Evolutionary conservation across 441 rosid species (phyloP).

Genomic region (Croton laevigatus): DNA sequence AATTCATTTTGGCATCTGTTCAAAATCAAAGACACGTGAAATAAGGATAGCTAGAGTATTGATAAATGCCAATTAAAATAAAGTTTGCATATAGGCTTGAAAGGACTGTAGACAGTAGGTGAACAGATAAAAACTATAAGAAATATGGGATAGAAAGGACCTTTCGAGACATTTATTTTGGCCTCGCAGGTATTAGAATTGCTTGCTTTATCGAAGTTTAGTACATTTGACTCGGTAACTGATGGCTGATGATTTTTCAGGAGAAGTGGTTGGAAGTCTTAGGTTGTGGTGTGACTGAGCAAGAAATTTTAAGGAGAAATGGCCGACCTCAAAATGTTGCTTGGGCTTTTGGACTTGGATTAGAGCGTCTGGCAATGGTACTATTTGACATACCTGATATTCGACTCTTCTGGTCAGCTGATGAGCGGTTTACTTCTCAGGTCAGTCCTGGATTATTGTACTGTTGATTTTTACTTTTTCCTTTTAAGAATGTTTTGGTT

Average conservation of each 20-base stretch:
- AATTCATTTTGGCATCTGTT: background rate
- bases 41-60: background rate
- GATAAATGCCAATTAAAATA: background rate
- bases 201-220: background rate
- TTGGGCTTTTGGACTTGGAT: conserved; percentile 99
- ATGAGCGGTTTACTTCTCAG: conserved; percentile 88
- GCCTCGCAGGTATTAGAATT: conserved; percentile 3
- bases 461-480: conserved; percentile 1
- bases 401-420: conserved; percentile 85
- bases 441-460: conserved; percentile 25
- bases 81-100: background rate
- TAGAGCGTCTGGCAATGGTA: conserved; percentile 95
- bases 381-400: conserved; percentile 95
- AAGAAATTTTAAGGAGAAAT: conserved; percentile 65
- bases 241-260: conserved; percentile 38
- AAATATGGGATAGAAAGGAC: background rate
- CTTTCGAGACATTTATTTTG: background rate
- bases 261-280: conserved; percentile 94
- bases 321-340: conserved; percentile 68
- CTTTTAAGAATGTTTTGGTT: background rate
- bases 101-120: background rate
- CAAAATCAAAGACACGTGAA: background rate
- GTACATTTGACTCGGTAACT: conserved; percentile 17
- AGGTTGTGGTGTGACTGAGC: conserved; percentile 96
- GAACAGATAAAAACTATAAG: background rate